Percentiles rank a stretch among this genome's conserved stretches.
phyloP scores from a whole-genome alignment of 192 early-diverging fungal species.

The Umbelopsis sp. region DNA sequence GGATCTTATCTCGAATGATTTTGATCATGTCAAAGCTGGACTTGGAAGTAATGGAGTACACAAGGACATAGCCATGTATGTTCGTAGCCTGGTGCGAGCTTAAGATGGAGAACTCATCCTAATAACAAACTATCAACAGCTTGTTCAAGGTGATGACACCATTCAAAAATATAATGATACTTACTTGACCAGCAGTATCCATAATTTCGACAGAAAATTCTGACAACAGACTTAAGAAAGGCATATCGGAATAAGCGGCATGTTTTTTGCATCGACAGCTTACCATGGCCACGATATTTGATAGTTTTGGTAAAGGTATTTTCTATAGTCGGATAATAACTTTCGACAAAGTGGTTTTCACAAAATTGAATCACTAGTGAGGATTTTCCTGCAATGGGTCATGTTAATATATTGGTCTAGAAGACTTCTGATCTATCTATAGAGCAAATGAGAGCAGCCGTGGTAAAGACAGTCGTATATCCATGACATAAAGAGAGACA shows the following conservation, averaged over 20 bases:
- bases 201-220: slow-evolving; percentile 91
- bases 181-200: slow-evolving; percentile 95
- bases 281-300: slow-evolving; percentile 68
- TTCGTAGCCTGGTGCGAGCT: slow-evolving; percentile 88
- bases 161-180: neutral
- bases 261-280: neutral
- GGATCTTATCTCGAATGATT: slow-evolving; percentile 92
- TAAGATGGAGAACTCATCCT: slow-evolving; percentile 94
- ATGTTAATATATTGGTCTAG: neutral
- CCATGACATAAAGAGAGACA: neutral
- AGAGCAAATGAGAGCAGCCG: neutral
- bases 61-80: slow-evolving; percentile 93
- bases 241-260: neutral
- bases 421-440: slow-evolving; percentile 14
- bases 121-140: neutral
- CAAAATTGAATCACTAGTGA: slow-evolving; percentile 93
- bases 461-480: neutral
- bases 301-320: slow-evolving; percentile 89
- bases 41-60: slow-evolving; percentile 87
- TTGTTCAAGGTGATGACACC: neutral
- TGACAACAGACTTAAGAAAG: neutral
- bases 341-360: slow-evolving; percentile 87
- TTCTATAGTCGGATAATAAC: slow-evolving; percentile 96
- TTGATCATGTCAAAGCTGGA: slow-evolving; percentile 89
- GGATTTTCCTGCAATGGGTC: slow-evolving; percentile 67